Percentiles rank a stretch among this genome's conserved stretches.
These are phyloP conservation scores for Podochytrium sp. DNA, from an alignment of 192 early-diverging fungal genomes.

Conservation along the genomic window DNA sequence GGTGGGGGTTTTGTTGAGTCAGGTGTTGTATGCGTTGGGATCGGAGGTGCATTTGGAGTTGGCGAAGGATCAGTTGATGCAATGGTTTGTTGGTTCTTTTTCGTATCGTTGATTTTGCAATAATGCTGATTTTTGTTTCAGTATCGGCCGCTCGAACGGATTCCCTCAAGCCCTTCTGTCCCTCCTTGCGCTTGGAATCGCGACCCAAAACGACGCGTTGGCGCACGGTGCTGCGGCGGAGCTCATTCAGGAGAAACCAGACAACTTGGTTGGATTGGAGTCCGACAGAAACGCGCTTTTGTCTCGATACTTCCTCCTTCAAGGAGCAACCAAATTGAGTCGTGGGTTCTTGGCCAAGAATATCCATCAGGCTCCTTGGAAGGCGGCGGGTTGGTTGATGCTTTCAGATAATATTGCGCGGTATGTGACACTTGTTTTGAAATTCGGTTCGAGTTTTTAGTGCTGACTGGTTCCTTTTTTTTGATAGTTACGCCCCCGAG, in stretches of 20 bases:
- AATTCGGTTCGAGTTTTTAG: not conserved
- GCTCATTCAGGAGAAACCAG: conserved; percentile 56
- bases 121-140: conserved; percentile 20
- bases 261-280: conserved; percentile 18
- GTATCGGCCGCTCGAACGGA: conserved; percentile 57
- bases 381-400: conserved; percentile 33
- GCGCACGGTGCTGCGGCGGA: conserved; percentile 69
- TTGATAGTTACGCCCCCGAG: conserved; percentile 20
- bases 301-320: conserved; percentile 36
- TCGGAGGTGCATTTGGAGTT: conserved; percentile 73
- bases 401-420: conserved; percentile 34
- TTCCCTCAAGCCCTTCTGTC: conserved; percentile 69
- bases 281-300: conserved; percentile 34
- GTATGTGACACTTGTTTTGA: conserved; percentile 3
- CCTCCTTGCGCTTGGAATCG: conserved; percentile 71
- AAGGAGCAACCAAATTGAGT: conserved; percentile 37
- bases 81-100: conserved; percentile 51
- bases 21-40: conserved; percentile 90
- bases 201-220: conserved; percentile 63
- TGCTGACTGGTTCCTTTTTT: not conserved
- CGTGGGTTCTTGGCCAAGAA: conserved; percentile 43
- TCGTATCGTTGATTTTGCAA: not conserved
- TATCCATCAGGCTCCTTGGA: conserved; percentile 45
- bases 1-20: conserved; percentile 75
- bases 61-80: conserved; percentile 80